Conservation (phyloP, 176 grass and related monocot genomes). For the Chrysopogon serrulatus region DNA sequence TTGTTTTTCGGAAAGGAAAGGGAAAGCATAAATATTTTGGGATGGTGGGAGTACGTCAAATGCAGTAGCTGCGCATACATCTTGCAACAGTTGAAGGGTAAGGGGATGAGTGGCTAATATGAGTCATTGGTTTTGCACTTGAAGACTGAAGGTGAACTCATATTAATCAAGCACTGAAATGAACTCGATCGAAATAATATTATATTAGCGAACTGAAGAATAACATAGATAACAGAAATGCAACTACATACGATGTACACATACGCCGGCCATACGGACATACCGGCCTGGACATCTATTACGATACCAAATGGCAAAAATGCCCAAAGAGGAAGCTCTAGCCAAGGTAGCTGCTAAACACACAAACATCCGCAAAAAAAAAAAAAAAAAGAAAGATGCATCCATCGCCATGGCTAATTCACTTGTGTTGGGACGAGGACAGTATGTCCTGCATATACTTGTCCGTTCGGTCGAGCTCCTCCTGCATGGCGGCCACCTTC, state of each 20-base stretch:
- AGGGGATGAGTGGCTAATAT: no score
- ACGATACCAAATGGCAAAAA: conserved; percentile 8
- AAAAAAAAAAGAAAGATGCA: background rate
- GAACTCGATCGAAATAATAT: background rate
- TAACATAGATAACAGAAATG: background rate
- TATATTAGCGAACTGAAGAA: background rate
- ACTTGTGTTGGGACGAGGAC: conserved; percentile 4
- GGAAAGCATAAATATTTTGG: no score
- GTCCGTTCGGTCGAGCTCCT: conserved; percentile 61
- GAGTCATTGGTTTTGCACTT: no score
- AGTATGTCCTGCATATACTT: conserved; percentile 61
- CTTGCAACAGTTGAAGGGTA: no score
- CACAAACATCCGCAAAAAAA: background rate
- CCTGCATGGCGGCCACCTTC: conserved; percentile 53
- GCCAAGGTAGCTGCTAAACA: background rate
- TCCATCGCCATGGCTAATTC: background rate
- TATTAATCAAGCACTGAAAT: background rate
- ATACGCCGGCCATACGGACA: background rate
- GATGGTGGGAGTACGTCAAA: no score
- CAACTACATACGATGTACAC: conserved; percentile 22
- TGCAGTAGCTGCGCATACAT: no score
- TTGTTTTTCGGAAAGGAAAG: no score
- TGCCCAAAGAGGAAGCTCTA: background rate
- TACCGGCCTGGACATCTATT: background rate
- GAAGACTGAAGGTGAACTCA: background rate